Evolutionary conservation across 140 eudicot genomes (phyloP), one percentile per base, ranked within the genome.

Genomic region (Anethum foeniculum): DNA sequence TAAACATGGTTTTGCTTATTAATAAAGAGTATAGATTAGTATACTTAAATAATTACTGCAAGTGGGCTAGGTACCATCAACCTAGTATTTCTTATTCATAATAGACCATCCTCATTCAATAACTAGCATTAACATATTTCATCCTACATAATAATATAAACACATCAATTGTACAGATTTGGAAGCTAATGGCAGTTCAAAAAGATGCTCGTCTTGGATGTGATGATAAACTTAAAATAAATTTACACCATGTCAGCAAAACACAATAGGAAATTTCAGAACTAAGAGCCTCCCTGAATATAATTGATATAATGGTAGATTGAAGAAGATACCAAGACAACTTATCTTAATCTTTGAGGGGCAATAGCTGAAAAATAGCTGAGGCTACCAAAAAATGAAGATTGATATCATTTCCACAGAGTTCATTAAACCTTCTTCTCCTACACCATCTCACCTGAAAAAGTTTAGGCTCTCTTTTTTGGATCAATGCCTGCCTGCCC

Each of bases 381-480:
- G 36, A 62, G 32, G 71, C 54, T 21, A 38, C 6, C 19, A 23
- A 75, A 76, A 36, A 62, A 85, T 87, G 90, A 82, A 83, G 80
- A 81, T 85, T 19, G 82, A 77, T 44, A 2, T 87, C 7, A 23
- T 85, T 21, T 82, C 85, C 75, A 83, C 72, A 38, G 87, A 85
- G 74, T 41, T 85, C 27, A 78, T 87, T 54, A 56, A 46, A 83
- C 90, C 90, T 73, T 87, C 85, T 72, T 64, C 80, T 54, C 74
- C 88, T 36, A 87, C 88, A 41, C 85, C 90, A 79, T 52, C 30
- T 65, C 25, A 87, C 46, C 88, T 74, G 23, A 82, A 65, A 77
- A 82, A 77, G 64, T 85, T 80, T 78, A 82, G 64, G 75, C 82
- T 87, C 80, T 82, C 87, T 39, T 85, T 46, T 48, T 28, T 87